Evolutionary conservation across 768 basidiomycete genomes (phyloP), one percentile per base, ranked within the genome.

Genomic region (Termitomyces titanicus): DNA sequence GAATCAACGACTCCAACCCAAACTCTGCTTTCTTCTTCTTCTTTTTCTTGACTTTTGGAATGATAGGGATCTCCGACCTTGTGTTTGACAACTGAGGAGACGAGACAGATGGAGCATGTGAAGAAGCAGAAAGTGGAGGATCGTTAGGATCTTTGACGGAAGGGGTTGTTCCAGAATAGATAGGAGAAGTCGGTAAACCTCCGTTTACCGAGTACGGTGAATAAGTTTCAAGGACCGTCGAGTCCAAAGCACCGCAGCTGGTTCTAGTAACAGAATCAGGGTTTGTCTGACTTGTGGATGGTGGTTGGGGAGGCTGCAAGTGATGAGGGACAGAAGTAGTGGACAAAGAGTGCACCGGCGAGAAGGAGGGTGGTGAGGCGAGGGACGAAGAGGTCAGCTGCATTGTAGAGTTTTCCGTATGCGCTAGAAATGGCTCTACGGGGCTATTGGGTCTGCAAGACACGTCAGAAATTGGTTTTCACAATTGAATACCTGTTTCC

Each of bases 371-470:
- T 6, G 56, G 61, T 13, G 59, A 49, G 24, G 58, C 53, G 40
- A 61, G 47, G 5, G 62, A 60, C 1, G 62, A 64, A 29, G 57
- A 56, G 17, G 55, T 60, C 2, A 56, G 56, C 38, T 57, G 63
- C 55, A 57, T 66, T 20, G 38, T 38, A 22, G 53, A 47, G 37
- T 43, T 59, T 9, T 35, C 44, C 13, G 20, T 35, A 22, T 50
- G 29, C 10, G 35, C 38, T 31, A 34, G 34, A 15, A 29, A 38
- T 29, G 39, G n/a, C 13, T 42, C 34, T 20, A 53, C 12, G 31
- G 45, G 39, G 12, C 31, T 38, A 47, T 42, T 27, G 44, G 43
- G 24, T 20, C 34, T 60, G 25, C 15, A 18, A 53, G 33, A 33
- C 15, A 37, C 37, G 46, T 55, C 38, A 58, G 42, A 57, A 5